phyloP scores from a whole-genome alignment of 768 basidiomycete species.

The Hypsizygus marmoreus region DNA sequence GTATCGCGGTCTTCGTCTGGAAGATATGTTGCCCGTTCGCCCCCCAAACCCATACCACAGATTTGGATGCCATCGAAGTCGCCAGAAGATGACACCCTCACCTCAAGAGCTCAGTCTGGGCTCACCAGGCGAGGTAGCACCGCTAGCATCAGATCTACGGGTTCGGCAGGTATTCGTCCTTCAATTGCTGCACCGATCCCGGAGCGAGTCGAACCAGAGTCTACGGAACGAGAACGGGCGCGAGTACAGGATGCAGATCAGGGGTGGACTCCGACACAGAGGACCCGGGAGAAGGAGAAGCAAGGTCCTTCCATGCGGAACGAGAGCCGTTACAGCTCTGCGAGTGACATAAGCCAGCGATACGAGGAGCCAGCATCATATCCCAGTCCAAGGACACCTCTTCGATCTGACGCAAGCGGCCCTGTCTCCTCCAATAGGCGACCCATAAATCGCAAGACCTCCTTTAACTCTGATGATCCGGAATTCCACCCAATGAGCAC shows the following conservation, averaged over 20 bases:
- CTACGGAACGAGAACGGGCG: constrained; percentile 1
- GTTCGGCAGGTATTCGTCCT: constrained; percentile 41
- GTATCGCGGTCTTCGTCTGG: constrained; percentile 23
- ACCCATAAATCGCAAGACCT: constrained; percentile 15
- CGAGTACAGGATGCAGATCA: constrained; percentile 8
- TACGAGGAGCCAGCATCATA: constrained; percentile 13
- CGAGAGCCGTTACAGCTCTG: constrained; percentile 20
- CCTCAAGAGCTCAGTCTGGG: constrained; percentile 41
- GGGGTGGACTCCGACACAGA: constrained; percentile 12
- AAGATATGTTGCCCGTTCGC: constrained; percentile 31
- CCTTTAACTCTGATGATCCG: constrained; percentile 20
- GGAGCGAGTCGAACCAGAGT: constrained; percentile 28
- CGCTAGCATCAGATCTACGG: constrained; percentile 49
- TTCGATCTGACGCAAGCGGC: constrained; percentile 12
- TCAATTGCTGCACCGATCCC: constrained; percentile 40
- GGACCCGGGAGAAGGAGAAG: constrained; percentile 19
- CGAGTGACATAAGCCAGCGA: constrained; percentile 17
- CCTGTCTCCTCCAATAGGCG: constrained; percentile 5
- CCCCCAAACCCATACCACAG: constrained; percentile 39
- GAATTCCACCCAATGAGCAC: too few species aligned
- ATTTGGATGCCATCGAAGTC: constrained; percentile 53
- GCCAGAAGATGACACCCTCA: constrained; percentile 43
- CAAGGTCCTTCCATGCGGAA: constrained; percentile 6
- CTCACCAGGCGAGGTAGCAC: constrained; percentile 50
- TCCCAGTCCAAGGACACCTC: constrained; percentile 4